A percentile compares a stretch with the other conserved stretches of the same genome.
Conservation (phyloP, 2,329 filamentous ascomycete species). For the Hypomyces perniciosus region DNA sequence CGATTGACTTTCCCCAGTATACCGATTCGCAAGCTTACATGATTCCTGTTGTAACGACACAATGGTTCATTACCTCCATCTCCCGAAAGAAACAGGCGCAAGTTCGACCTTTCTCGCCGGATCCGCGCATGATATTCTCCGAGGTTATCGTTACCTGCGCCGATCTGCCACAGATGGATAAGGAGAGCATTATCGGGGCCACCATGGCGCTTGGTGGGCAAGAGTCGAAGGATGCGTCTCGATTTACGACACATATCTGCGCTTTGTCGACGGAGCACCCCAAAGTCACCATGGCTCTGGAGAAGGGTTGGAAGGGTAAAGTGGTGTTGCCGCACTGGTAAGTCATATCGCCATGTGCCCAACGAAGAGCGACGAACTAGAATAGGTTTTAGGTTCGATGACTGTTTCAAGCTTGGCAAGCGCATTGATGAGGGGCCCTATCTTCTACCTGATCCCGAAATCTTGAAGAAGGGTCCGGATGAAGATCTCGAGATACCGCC, state of each 20-base stretch:
- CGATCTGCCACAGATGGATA: slow-evolving; percentile 77
- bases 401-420: slow-evolving; percentile 88
- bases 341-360: slow-evolving; percentile 16
- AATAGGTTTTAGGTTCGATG: slow-evolving; percentile 69
- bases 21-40: slow-evolving; percentile 65
- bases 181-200: slow-evolving; percentile 86
- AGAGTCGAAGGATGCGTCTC: slow-evolving; percentile 65
- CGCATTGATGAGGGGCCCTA: slow-evolving; percentile 88
- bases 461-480: slow-evolving; percentile 56
- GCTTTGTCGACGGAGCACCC: slow-evolving; percentile 69
- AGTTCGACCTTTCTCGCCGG: slow-evolving; percentile 80
- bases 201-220: slow-evolving; percentile 84
- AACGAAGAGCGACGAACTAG: background rate
- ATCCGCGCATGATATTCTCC: slow-evolving; percentile 84
- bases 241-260: slow-evolving; percentile 80
- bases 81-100: slow-evolving; percentile 65
- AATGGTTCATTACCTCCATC: slow-evolving; percentile 72
- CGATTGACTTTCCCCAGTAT: slow-evolving; percentile 89
- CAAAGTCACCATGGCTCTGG: slow-evolving; percentile 57
- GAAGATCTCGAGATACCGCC: slow-evolving; percentile 50
- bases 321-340: slow-evolving; percentile 92
- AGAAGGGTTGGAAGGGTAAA: slow-evolving; percentile 65
- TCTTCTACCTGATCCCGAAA: slow-evolving; percentile 75
- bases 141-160: slow-evolving; percentile 77
- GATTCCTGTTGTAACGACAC: slow-evolving; percentile 75